These are phyloP conservation scores for Dictyostelium capitatum DNA, from an alignment of 78 protist species.

Conservation along the genomic window DNA sequence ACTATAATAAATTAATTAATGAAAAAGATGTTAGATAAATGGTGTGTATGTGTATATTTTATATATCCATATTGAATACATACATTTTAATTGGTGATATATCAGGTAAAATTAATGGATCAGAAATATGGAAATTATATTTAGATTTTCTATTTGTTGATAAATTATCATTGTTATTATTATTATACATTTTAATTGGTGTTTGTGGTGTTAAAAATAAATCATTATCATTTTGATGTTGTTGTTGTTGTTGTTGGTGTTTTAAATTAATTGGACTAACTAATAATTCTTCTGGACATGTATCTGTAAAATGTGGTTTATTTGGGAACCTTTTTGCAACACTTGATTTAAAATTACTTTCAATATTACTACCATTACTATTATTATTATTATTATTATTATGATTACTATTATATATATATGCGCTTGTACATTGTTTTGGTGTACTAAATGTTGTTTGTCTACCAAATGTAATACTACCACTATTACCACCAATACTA, in stretches of 20 bases:
- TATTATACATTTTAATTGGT: neutral
- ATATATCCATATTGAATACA: neutral
- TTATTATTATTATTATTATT: neutral
- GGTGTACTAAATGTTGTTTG: neutral
- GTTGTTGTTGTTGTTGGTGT: neutral
- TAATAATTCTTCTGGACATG: neutral
- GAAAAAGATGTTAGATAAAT: too few relatives aligned
- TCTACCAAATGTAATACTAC: neutral
- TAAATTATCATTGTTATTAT: too few relatives aligned
- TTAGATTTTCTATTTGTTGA: neutral
- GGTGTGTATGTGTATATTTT: too few relatives aligned
- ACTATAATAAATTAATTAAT: too few relatives aligned
- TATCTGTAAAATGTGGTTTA: neutral
- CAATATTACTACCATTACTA: neutral
- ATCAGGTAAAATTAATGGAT: conserved; percentile 4
- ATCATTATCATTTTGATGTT: neutral
- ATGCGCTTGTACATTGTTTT: neutral
- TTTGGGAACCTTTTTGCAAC: conserved; percentile 20
- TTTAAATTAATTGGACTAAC: neutral
- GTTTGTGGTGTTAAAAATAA: conserved; percentile 9
- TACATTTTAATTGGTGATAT: conserved; percentile 31
- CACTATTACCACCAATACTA: neutral
- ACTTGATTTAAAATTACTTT: neutral
- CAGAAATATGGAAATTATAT: neutral
- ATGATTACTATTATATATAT: neutral